Percentiles rank a stretch among this genome's conserved stretches.
Conservation (phyloP, 345 rosid genomes). For the Boechera retrofracta region DNA sequence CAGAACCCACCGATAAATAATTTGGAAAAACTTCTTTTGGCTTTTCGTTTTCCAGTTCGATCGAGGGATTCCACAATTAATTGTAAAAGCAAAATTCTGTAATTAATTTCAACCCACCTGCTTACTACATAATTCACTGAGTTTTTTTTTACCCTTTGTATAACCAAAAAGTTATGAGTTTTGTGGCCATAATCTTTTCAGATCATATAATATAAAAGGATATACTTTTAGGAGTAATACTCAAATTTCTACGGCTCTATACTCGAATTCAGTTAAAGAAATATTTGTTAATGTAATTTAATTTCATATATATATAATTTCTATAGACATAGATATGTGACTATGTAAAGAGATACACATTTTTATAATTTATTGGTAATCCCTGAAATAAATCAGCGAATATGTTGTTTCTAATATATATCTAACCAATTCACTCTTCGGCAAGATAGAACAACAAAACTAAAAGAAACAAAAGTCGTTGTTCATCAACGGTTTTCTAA, state of each 20-base stretch:
- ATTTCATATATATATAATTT: not conserved
- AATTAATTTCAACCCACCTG: conserved; percentile 24
- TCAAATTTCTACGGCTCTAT: not conserved
- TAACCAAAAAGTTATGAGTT: conserved; percentile 6
- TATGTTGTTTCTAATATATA: no score
- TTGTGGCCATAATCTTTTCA: not conserved
- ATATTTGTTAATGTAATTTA: not conserved
- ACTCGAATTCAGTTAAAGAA: not conserved
- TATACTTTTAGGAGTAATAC: not conserved
- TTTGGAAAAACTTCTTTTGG: conserved; percentile 39
- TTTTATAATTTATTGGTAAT: not conserved
- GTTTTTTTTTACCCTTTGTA: not conserved
- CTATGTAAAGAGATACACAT: not conserved
- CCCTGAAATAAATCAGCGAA: no score
- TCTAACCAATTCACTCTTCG: not conserved
- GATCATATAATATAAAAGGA: not conserved
- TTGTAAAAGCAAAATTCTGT: conserved; percentile 11
- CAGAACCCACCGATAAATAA: conserved; percentile 36
- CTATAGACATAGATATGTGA: not conserved
- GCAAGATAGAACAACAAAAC: not conserved
- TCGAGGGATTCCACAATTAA: conserved; percentile 11
- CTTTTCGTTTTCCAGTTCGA: conserved; percentile 36
- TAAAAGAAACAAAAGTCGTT: not conserved
- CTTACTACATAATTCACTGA: conserved; percentile 17
- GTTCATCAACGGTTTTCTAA: not conserved